Conservation (phyloP, 208 protist genomes). For the Crithidia bombi region DNA sequence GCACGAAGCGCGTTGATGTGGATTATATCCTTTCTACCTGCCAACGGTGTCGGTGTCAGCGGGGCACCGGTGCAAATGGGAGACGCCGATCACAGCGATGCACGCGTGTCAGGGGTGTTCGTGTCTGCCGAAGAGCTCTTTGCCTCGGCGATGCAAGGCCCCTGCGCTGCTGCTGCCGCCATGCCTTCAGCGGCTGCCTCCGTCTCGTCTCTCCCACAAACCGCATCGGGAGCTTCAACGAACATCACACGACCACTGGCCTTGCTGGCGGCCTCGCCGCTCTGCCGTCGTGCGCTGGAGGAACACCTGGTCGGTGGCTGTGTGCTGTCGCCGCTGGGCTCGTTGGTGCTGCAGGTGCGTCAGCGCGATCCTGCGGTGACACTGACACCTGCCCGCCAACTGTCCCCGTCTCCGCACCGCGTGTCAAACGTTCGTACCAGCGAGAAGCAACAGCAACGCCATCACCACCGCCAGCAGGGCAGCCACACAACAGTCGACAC, state of each 20-base stretch:
- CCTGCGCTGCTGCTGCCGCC: not conserved
- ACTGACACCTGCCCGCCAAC: not conserved
- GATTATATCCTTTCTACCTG: not conserved
- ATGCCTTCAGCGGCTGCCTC: not conserved
- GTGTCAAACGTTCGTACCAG: not conserved
- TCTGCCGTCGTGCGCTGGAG: slow-evolving; percentile 44
- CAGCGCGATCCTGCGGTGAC: not conserved
- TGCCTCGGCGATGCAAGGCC: not conserved
- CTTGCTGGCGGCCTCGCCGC: slow-evolving; percentile 41
- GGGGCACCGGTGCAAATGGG: too few species aligned
- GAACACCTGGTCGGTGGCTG: slow-evolving; percentile 38
- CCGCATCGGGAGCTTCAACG: slow-evolving; percentile 1
- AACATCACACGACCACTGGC: slow-evolving; percentile 44
- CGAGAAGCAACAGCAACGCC: not conserved
- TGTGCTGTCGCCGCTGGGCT: slow-evolving; percentile 42
- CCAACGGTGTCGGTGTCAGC: not conserved
- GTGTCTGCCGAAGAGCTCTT: slow-evolving; percentile 2
- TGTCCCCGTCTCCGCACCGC: not conserved
- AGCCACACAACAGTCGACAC: not conserved
- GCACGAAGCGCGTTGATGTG: too few species aligned
- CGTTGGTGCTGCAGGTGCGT: slow-evolving; percentile 44
- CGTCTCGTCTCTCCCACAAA: not conserved
- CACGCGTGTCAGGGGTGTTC: not conserved
- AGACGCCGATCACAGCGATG: not conserved
- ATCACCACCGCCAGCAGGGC: too few species aligned